Conservation (phyloP, 2,329 filamentous ascomycete species). For the Xylariaceae sp. region DNA sequence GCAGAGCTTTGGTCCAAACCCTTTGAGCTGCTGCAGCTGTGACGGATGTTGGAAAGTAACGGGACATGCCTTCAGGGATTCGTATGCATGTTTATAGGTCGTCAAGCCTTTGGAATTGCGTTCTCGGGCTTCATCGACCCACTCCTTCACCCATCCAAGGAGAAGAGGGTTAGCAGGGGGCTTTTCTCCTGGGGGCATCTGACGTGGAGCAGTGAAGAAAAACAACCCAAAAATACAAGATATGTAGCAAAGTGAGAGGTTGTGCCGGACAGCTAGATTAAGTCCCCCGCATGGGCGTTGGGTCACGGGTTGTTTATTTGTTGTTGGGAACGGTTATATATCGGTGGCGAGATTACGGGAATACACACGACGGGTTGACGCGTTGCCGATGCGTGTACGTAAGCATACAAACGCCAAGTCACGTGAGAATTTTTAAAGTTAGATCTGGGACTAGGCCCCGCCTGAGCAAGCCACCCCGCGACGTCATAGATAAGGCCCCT, state of each 20-base stretch:
- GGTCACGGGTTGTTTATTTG: neutral
- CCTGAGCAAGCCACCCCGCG: no score
- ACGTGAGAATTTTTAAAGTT: constrained; percentile 13
- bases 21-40: constrained; percentile 65
- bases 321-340: neutral
- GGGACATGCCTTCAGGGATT: constrained; percentile 70
- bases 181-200: constrained; percentile 24
- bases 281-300: neutral
- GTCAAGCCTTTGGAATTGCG: constrained; percentile 63
- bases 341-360: no score
- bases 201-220: neutral
- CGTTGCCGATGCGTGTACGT: neutral
- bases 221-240: constrained; percentile 1
- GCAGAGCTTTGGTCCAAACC: constrained; percentile 67
- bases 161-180: constrained; percentile 64
- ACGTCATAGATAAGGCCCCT: no score
- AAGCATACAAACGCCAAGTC: constrained; percentile 18
- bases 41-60: constrained; percentile 65
- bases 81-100: constrained; percentile 71
- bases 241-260: constrained; percentile 2
- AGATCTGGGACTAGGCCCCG: no score
- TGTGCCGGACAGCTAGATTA: neutral
- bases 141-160: constrained; percentile 70
- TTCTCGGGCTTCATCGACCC: constrained; percentile 64
- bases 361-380: neutral